Conservation (phyloP, 805 yeast species). For the Pichia sporocuriosa region DNA sequence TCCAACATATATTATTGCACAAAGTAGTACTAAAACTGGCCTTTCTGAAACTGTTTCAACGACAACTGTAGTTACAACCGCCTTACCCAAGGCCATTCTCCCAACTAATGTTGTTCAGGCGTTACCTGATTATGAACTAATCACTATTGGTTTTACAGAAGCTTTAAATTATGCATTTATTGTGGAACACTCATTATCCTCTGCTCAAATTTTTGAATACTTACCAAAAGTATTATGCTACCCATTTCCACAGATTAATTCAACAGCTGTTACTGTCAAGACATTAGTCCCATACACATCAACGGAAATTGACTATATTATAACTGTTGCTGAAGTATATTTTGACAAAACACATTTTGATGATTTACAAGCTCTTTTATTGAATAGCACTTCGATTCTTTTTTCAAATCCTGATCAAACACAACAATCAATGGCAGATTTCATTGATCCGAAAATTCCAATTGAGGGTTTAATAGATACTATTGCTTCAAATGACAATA, state of each 20-base stretch:
- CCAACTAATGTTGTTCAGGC: conserved; percentile 39
- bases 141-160: conserved; percentile 72
- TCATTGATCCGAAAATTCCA: conserved; percentile 71
- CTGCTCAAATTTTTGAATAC: conserved; percentile 80
- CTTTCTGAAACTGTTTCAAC: conserved; percentile 10
- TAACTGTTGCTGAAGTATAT: conserved; percentile 83
- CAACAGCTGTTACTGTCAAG: conserved; percentile 45
- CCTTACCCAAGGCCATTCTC: conserved; percentile 72
- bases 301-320: conserved; percentile 50
- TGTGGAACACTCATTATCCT: conserved; percentile 61
- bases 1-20: conserved; percentile 15
- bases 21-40: conserved; percentile 5
- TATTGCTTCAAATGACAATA: conserved; percentile 10
- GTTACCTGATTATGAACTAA: conserved; percentile 43
- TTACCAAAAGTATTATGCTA: conserved; percentile 65
- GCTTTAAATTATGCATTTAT: conserved; percentile 81
- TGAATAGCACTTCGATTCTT: conserved; percentile 46
- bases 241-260: conserved; percentile 41
- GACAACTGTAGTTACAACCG: conserved; percentile 36
- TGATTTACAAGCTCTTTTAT: conserved; percentile 43
- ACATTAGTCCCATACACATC: conserved; percentile 73
- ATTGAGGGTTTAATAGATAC: conserved; percentile 36
- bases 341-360: conserved; percentile 54
- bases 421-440: conserved; percentile 48
- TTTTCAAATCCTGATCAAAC: conserved; percentile 55